Conservation (phyloP, 2,329 filamentous ascomycete genomes). For the Diaporthe ilicicola region DNA sequence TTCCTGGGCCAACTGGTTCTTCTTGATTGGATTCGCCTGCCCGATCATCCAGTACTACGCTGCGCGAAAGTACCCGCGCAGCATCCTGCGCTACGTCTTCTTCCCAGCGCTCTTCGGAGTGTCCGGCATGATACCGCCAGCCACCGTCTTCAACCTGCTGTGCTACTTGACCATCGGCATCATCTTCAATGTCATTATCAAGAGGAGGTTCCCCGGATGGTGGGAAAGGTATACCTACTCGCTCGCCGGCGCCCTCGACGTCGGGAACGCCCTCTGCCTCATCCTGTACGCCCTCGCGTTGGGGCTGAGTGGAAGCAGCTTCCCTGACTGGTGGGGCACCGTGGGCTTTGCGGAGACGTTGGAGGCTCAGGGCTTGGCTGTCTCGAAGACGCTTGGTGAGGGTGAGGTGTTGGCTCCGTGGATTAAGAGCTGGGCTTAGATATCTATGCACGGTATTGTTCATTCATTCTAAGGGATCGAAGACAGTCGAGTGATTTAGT, state of each 20-base stretch:
- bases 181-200: constrained; percentile 15
- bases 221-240: constrained; percentile 20
- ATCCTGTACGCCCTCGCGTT: constrained; percentile 17
- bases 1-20: constrained; percentile 25
- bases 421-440: constrained; percentile 1
- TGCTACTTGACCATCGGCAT: constrained; percentile 11
- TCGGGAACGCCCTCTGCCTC: constrained; percentile 20
- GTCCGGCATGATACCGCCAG: neutral
- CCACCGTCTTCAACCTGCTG: constrained; percentile 22
- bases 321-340: constrained; percentile 12
- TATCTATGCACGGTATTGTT: neutral
- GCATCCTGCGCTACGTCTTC: constrained; percentile 8
- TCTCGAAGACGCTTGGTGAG: neutral
- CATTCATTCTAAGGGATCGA: neutral
- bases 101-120: neutral
- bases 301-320: constrained; percentile 5
- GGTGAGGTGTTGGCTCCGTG: constrained; percentile 7
- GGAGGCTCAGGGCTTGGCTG: neutral
- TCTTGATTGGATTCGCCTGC: constrained; percentile 24
- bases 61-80: constrained; percentile 31
- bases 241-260: constrained; percentile 19
- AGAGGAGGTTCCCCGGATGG: neutral
- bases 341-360: neutral
- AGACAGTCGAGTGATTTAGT: too few relatives aligned
- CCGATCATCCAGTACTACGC: constrained; percentile 33